Evolutionary conservation across 2,329 filamentous ascomycete species (phyloP).

Genomic region (Endothia cerciana): DNA sequence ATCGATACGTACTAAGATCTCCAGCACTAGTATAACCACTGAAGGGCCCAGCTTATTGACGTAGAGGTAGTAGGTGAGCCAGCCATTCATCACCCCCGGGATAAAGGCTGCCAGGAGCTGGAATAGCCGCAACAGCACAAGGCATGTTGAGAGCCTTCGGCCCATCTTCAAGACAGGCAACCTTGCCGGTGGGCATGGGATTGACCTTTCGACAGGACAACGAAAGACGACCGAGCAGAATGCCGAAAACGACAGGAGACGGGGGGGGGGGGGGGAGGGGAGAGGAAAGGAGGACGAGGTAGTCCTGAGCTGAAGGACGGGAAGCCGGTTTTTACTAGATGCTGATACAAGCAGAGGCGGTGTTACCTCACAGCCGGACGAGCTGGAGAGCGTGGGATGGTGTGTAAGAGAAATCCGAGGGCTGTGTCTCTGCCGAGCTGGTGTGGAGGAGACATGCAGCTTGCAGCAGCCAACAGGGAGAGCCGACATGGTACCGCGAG

Average conservation of each 20-base stretch:
- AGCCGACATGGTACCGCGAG: not conserved
- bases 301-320: conserved; percentile 6
- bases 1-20: conserved; percentile 40
- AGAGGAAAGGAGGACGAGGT: not conserved
- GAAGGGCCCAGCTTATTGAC: conserved; percentile 35
- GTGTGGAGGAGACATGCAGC: conserved; percentile 15
- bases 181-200: conserved; percentile 14
- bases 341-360: conserved; percentile 7
- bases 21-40: conserved; percentile 37
- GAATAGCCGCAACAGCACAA: conserved; percentile 38
- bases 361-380: conserved; percentile 18
- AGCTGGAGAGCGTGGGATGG: conserved; percentile 18
- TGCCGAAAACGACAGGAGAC: not conserved
- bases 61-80: conserved; percentile 39
- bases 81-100: conserved; percentile 41
- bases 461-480: not conserved
- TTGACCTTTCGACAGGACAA: not conserved
- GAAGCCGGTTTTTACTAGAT: conserved; percentile 10
- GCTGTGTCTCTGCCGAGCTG: conserved; percentile 24
- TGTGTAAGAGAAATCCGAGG: conserved; percentile 20
- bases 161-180: conserved; percentile 21
- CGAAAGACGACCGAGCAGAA: not conserved
- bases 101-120: conserved; percentile 39
- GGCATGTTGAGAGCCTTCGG: conserved; percentile 39
- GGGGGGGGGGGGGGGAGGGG: conserved; percentile 2